Percentiles rank a stretch among this genome's conserved stretches.
Conservation (phyloP, 192 early-diverging fungal species). For the Coemansia sp. region DNA sequence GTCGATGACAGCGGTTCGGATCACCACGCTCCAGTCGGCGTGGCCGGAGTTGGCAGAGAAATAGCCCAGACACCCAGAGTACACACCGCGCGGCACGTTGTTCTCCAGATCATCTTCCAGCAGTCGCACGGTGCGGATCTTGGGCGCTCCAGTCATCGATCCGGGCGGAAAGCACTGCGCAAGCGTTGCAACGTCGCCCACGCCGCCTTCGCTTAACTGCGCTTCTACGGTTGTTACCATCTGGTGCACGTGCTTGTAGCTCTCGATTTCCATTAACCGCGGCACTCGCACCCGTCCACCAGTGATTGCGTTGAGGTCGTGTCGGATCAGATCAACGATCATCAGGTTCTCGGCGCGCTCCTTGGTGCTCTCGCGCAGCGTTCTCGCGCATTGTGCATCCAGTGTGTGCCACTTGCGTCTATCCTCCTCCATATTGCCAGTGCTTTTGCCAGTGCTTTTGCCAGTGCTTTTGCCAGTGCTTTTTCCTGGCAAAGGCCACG, state of each 20-base stretch:
- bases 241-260: constrained; percentile 89
- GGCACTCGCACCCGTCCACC: constrained; percentile 70
- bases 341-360: constrained; percentile 96
- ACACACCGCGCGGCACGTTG: constrained; percentile 65
- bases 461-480: no score
- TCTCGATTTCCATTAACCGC: constrained; percentile 84
- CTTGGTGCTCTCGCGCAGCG: constrained; percentile 72
- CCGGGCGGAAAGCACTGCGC: constrained; percentile 88
- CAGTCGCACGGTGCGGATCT: constrained; percentile 78
- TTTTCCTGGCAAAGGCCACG: not conserved
- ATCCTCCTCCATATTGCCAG: not conserved
- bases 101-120: constrained; percentile 69
- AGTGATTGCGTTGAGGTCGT: constrained; percentile 84
- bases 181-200: constrained; percentile 71
- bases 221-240: constrained; percentile 84
- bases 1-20: constrained; percentile 80
- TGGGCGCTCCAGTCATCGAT: constrained; percentile 98
- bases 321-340: constrained; percentile 96
- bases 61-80: constrained; percentile 90
- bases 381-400: constrained; percentile 19
- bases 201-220: constrained; percentile 51
- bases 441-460: no score
- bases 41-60: constrained; percentile 64
- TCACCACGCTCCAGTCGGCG: constrained; percentile 84
- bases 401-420: constrained; percentile 26